Conservation (phyloP, 2,329 filamentous ascomycete genomes). For the Lachnellula cervina region DNA sequence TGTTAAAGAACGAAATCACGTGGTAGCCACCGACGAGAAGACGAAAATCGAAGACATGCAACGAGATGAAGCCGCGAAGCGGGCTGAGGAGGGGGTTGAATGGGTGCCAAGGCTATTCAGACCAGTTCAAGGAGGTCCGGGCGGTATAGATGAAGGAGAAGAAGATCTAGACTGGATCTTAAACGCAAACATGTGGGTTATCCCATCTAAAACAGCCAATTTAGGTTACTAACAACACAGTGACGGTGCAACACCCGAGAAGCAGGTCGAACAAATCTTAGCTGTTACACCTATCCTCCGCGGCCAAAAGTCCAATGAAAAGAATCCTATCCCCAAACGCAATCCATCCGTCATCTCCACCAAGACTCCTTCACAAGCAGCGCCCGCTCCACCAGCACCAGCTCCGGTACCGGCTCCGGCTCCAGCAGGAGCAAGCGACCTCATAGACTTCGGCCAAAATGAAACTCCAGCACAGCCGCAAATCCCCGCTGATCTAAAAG, state of each 20-base stretch:
- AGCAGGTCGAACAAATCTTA: slow-evolving; percentile 76
- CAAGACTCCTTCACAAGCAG: background rate
- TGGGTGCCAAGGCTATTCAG: slow-evolving; percentile 89
- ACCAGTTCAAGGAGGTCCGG: slow-evolving; percentile 63
- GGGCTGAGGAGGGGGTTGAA: slow-evolving; percentile 72
- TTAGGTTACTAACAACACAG: slow-evolving; percentile 34
- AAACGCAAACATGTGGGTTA: slow-evolving; percentile 70
- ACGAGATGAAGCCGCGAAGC: slow-evolving; percentile 77
- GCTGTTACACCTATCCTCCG: slow-evolving; percentile 79
- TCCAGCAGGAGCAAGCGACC: slow-evolving; percentile 32
- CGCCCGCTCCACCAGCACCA: slow-evolving; percentile 1
- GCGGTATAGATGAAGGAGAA: slow-evolving; percentile 71
- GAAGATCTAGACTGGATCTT: slow-evolving; percentile 95
- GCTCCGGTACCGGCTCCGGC: slow-evolving; percentile 11
- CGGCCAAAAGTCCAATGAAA: slow-evolving; percentile 59
- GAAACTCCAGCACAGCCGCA: slow-evolving; percentile 5
- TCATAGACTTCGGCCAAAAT: slow-evolving; percentile 54
- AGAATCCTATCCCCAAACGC: slow-evolving; percentile 52
- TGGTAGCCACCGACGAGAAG: slow-evolving; percentile 88
- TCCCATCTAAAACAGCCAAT: background rate
- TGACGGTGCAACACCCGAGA: slow-evolving; percentile 59
- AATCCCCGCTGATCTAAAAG: slow-evolving; percentile 21
- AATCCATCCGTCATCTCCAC: slow-evolving; percentile 12
- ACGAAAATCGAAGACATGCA: slow-evolving; percentile 93
- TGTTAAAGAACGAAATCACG: slow-evolving; percentile 80